These are phyloP conservation scores for Hypoxylon rubiginosum DNA, from an alignment of 2,329 filamentous ascomycete species.

Conservation along the genomic window DNA sequence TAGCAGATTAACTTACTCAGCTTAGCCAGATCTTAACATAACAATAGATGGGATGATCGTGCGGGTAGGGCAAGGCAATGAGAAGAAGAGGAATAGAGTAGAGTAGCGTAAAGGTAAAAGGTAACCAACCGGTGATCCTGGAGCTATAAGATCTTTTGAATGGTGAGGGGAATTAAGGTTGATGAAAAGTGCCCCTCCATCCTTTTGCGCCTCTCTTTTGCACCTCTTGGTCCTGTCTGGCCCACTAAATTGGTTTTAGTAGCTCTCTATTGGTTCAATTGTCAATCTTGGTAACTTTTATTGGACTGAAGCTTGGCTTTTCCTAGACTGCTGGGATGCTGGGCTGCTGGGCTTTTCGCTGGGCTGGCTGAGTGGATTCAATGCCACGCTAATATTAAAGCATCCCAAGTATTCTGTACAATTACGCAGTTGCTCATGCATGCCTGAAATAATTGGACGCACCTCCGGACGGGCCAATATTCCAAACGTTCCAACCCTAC, in stretches of 20 bases:
- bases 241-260: conserved; percentile 28
- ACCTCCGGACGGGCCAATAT: neutral
- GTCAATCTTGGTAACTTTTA: conserved; percentile 22
- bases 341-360: neutral
- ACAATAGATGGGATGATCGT: conserved; percentile 12
- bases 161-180: conserved; percentile 42
- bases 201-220: neutral
- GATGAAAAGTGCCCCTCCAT: conserved; percentile 35
- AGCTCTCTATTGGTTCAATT: conserved; percentile 18
- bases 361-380: conserved; percentile 29
- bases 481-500: neutral
- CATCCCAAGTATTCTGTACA: conserved; percentile 8
- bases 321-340: neutral
- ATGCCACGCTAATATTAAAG: conserved; percentile 9
- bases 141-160: conserved; percentile 39
- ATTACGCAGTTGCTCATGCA: conserved; percentile 6
- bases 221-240: conserved; percentile 1
- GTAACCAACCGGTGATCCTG: conserved; percentile 16
- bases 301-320: conserved; percentile 19
- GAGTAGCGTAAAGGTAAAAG: conserved; percentile 2
- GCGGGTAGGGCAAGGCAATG: conserved; percentile 21
- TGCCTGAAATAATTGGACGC: neutral
- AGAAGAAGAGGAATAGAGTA: conserved; percentile 25
- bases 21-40: conserved; percentile 27
- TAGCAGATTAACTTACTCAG: conserved; percentile 37